phyloP scores from a whole-genome alignment of 2,329 filamentous ascomycete genomes.

The Didymella keratinophila region DNA sequence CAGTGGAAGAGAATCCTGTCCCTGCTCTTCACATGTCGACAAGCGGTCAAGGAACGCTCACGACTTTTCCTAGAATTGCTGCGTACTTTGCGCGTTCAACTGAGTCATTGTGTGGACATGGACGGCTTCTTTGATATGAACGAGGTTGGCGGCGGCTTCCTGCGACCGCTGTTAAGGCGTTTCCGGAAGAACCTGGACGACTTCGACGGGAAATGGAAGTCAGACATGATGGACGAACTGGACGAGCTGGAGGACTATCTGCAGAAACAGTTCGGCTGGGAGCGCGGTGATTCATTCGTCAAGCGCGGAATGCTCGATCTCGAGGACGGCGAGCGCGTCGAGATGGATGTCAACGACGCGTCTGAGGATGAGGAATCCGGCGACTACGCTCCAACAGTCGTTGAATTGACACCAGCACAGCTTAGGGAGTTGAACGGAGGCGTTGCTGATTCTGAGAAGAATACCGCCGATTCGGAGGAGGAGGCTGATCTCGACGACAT shows the following conservation, averaged over 20 bases:
- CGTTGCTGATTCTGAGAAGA: slow-evolving; percentile 30
- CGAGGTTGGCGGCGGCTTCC: slow-evolving; percentile 60
- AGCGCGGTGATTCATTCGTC: slow-evolving; percentile 62
- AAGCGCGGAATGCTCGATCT: slow-evolving; percentile 66
- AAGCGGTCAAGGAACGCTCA: slow-evolving; percentile 59
- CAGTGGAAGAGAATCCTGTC: slow-evolving; percentile 69
- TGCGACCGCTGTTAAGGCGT: slow-evolving; percentile 60
- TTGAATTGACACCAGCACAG: slow-evolving; percentile 60
- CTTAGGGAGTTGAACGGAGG: slow-evolving; percentile 47
- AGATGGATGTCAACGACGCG: slow-evolving; percentile 62
- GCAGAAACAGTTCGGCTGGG: slow-evolving; percentile 64
- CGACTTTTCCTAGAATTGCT: slow-evolving; percentile 62
- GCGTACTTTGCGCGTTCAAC: slow-evolving; percentile 59
- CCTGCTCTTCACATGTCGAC: slow-evolving; percentile 64
- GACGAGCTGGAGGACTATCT: slow-evolving; percentile 64
- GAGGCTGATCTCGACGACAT: slow-evolving; percentile 50
- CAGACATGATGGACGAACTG: slow-evolving; percentile 61
- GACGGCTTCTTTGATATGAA: slow-evolving; percentile 69
- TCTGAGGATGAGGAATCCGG: slow-evolving; percentile 70
- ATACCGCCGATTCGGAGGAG: slow-evolving; percentile 45
- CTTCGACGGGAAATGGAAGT: slow-evolving; percentile 51
- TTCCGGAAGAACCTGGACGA: slow-evolving; percentile 63
- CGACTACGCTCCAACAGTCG: slow-evolving; percentile 69
- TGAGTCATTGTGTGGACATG: slow-evolving; percentile 65
- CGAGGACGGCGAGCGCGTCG: slow-evolving; percentile 69